These are phyloP conservation scores for Amphibolis antarctica DNA, from an alignment of 106 monocot species.

Conservation along the genomic window DNA sequence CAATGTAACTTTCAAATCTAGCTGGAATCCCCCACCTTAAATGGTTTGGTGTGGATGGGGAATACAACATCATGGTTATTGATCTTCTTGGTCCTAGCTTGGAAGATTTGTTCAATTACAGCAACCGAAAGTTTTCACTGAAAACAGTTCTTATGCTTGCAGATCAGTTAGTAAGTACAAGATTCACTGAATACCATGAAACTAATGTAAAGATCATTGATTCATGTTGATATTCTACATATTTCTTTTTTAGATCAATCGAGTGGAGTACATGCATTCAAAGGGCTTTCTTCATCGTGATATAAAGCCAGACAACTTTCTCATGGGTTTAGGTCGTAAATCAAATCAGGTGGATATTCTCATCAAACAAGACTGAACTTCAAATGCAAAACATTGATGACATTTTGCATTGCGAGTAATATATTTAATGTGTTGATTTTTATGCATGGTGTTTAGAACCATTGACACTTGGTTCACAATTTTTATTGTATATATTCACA, in stretches of 20 bases:
- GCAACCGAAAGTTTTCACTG: conserved; percentile 66
- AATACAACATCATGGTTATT: conserved; percentile 87
- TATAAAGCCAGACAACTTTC: conserved; percentile 94
- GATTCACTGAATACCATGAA: too few relatives aligned
- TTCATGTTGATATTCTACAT: neutral
- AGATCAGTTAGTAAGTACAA: conserved; percentile 67
- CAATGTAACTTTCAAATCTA: conserved; percentile 7
- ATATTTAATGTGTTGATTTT: too few relatives aligned
- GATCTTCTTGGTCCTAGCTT: conserved; percentile 82
- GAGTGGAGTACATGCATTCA: conserved; percentile 68
- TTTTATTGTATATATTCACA: too few relatives aligned
- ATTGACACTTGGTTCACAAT: too few relatives aligned
- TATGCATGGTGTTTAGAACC: too few relatives aligned
- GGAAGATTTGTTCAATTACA: conserved; percentile 86
- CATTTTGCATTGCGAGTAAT: too few relatives aligned
- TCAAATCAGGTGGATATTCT: conserved; percentile 58
- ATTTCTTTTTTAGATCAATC: conserved; percentile 38
- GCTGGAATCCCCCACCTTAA: conserved; percentile 78
- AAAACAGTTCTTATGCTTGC: conserved; percentile 93
- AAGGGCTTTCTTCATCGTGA: conserved; percentile 88
- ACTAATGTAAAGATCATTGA: too few relatives aligned
- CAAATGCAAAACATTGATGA: neutral
- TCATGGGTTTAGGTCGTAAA: conserved; percentile 82
- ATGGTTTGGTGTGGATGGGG: conserved; percentile 89
- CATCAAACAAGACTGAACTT: neutral